Evolutionary conservation across 345 rosid genomes (phyloP).

Genomic region (Eucalyptus cloeziana): DNA sequence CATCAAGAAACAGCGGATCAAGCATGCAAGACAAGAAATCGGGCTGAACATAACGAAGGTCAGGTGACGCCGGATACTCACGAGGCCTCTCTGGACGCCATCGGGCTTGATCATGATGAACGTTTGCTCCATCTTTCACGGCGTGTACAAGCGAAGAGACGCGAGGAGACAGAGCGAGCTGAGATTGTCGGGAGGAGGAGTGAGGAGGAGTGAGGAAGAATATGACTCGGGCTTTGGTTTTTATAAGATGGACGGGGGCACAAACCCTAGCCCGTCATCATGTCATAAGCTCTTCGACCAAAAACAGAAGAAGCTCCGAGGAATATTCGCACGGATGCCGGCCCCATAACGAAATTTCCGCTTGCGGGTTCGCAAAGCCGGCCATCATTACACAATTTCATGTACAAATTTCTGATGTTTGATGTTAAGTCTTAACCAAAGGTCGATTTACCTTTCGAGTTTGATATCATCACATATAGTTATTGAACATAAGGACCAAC

Average conservation of each 20-base stretch:
- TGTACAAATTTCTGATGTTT: not conserved
- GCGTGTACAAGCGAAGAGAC: not conserved
- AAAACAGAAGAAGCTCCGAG: not conserved
- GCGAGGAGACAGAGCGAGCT: not conserved
- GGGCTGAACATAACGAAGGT: not conserved
- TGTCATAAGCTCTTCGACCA: not conserved
- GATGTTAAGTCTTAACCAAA: not conserved
- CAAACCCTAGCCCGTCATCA: not conserved
- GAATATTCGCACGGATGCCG: not conserved
- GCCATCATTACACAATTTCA: not conserved
- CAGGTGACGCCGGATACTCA: not conserved
- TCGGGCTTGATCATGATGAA: conserved; percentile 99
- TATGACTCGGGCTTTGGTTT: not conserved
- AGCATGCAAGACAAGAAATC: not conserved
- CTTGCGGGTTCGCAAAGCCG: not conserved
- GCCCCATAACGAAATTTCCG: not conserved
- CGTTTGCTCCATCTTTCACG: conserved; percentile 57
- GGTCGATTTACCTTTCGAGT: not conserved
- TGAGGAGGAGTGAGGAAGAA: too few relatives aligned
- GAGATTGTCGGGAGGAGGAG: not conserved
- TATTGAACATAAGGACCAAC: not conserved
- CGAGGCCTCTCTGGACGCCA: conserved; percentile 93
- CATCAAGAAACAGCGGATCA: not conserved
- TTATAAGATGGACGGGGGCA: not conserved
- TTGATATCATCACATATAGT: not conserved